These are phyloP conservation scores for Talaromyces marneffei DNA, from an alignment of 2,329 filamentous ascomycete genomes.

Conservation along the genomic window DNA sequence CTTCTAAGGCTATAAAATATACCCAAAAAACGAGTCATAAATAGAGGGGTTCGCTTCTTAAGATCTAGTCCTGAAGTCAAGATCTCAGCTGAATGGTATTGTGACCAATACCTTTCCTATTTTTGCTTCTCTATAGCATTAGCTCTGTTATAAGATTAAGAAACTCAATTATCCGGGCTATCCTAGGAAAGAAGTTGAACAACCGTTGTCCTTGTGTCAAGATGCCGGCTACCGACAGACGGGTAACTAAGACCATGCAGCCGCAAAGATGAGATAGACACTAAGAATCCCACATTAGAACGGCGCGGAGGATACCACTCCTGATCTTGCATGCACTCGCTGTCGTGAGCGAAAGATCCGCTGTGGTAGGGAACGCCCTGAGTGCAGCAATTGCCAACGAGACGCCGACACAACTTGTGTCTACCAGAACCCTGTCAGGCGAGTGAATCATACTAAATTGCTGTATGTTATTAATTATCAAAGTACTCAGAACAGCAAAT, in stretches of 20 bases:
- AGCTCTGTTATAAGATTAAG: background rate
- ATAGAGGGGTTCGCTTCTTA: background rate
- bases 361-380: constrained; percentile 16
- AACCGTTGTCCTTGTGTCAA: background rate
- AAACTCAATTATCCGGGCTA: background rate
- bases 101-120: background rate
- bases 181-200: background rate
- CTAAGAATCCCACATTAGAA: background rate
- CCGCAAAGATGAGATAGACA: background rate
- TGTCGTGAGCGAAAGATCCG: constrained; percentile 18
- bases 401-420: constrained; percentile 8
- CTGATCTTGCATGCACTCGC: constrained; percentile 16
- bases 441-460: background rate
- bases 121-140: background rate
- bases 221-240: background rate
- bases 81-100: background rate
- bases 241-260: background rate
- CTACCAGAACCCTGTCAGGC: constrained; percentile 11
- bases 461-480: background rate
- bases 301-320: constrained; percentile 8
- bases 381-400: constrained; percentile 17
- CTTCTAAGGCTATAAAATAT: background rate
- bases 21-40: background rate
- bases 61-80: background rate
- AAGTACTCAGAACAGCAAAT: constrained; percentile 8